Evolutionary conservation across 2,329 filamentous ascomycete genomes (phyloP).

Genomic region (Periconia digitata): DNA sequence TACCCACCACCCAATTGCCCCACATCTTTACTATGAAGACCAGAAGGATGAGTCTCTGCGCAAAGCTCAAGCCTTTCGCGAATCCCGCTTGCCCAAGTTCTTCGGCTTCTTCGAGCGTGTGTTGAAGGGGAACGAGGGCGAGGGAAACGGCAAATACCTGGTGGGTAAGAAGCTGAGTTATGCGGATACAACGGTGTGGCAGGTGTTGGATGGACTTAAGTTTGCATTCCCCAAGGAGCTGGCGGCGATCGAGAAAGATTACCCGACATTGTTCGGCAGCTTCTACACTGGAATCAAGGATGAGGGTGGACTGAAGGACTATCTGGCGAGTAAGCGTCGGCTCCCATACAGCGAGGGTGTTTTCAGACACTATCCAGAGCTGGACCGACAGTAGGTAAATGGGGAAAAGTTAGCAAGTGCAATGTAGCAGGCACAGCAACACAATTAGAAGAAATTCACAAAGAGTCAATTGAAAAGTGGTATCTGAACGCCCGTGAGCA

Average conservation of each 20-base stretch:
- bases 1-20: slow-evolving; percentile 70
- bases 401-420: neutral
- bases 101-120: slow-evolving; percentile 70
- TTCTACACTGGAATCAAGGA: slow-evolving; percentile 66
- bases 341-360: slow-evolving; percentile 65
- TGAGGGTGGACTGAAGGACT: slow-evolving; percentile 66
- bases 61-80: slow-evolving; percentile 60
- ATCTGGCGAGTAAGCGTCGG: slow-evolving; percentile 67
- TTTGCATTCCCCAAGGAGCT: slow-evolving; percentile 73
- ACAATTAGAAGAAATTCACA: slow-evolving; percentile 21
- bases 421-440: neutral
- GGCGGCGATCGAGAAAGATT: slow-evolving; percentile 58
- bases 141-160: slow-evolving; percentile 63
- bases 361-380: slow-evolving; percentile 72
- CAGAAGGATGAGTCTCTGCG: slow-evolving; percentile 68
- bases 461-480: slow-evolving; percentile 39
- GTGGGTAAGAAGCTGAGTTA: slow-evolving; percentile 67
- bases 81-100: slow-evolving; percentile 70
- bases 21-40: slow-evolving; percentile 68
- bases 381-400: slow-evolving; percentile 59
- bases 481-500: slow-evolving; percentile 36
- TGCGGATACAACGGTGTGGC: slow-evolving; percentile 74
- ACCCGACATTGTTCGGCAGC: slow-evolving; percentile 59
- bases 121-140: slow-evolving; percentile 58
- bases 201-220: slow-evolving; percentile 59